Evolutionary conservation across 192 early-diverging fungal species (phyloP), one percentile per base, ranked within the genome.

Genomic region (Helicostylum pulchrum): DNA sequence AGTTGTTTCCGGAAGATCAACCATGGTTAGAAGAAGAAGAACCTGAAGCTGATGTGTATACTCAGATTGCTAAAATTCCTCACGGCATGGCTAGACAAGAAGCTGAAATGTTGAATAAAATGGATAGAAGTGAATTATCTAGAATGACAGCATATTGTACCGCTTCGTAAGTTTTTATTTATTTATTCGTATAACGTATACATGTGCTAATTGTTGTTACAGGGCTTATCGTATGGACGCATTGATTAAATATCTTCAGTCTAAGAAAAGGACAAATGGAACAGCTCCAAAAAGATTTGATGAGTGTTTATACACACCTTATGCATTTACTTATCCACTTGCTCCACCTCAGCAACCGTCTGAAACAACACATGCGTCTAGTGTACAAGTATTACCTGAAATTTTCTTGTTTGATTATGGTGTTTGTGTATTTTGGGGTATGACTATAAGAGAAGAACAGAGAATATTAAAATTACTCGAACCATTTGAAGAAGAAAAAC

Each of bases 401-500:
- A 75, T 92, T 49, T 87, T 96, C 67, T 85, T 89, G 54, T 96
- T 99, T 74, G 94, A 95, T 68, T 96, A 95, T 71, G 94, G 94
- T 39, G 94, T 96, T 7, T 85, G 93, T 12, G 96, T 99, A 0
- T 90, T 99, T 66, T 99, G 96, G 96, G 94, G 94, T 34, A 91
- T 96, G 85, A 83, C 86, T 26, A 87, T 89, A 60, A 71, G 80
- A 20, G 94, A 99, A 64, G 94, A 97, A 61, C 74, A 80, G 21
- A 75, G 80, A 49, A 73, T 96, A 39, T 76, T 99, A 47, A 77
- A 78, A 14, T 91, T 92, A 62, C 71, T 97, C 1, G 67, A 74
- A 14, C 73, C 77, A 1, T 92, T 92, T 73, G 87, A 91, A 58
- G 88, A 92, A 49, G 94, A 94, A 68, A 80, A 78, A 62, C 64